These are phyloP conservation scores for Escovopsis sp. DNA, from an alignment of 2,329 filamentous ascomycete species.

Conservation along the genomic window DNA sequence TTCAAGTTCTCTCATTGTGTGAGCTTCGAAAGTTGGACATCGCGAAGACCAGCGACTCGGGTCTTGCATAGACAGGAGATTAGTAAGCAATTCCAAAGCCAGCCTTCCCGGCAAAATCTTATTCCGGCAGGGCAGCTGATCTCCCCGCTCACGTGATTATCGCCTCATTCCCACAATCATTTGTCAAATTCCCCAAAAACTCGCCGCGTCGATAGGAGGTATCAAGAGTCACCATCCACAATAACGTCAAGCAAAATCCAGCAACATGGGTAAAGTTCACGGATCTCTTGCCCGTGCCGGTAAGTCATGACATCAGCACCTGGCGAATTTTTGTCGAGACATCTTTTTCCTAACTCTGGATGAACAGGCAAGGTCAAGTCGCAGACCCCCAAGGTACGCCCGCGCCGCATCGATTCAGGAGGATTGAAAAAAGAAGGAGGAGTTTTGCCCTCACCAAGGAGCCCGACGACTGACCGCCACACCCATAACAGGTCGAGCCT, in stretches of 20 bases:
- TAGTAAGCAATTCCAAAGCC: not conserved
- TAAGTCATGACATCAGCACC: conserved; percentile 17
- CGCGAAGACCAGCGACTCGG: not conserved
- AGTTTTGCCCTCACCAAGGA: too few species aligned
- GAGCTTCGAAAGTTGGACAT: not conserved
- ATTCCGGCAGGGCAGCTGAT: conserved; percentile 19
- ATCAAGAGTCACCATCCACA: conserved; percentile 18
- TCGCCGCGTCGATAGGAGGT: conserved; percentile 12
- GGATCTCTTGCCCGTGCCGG: conserved; percentile 80
- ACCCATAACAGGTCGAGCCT: conserved; percentile 51
- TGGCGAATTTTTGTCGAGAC: not conserved
- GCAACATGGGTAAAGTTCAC: conserved; percentile 83
- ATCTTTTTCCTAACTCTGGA: conserved; percentile 24
- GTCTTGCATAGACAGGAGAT: too few species aligned
- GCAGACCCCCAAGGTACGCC: conserved; percentile 75
- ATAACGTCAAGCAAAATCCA: conserved; percentile 24
- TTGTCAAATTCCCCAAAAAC: conserved; percentile 25
- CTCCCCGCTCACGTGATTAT: conserved; percentile 23
- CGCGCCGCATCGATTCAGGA: conserved; percentile 11
- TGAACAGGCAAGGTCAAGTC: conserved; percentile 85
- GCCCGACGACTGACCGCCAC: conserved; percentile 17
- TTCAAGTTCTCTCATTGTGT: not conserved
- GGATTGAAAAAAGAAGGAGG: conserved; percentile 9
- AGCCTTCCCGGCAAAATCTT: conserved; percentile 6
- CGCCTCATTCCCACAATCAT: conserved; percentile 22